Evolutionary conservation across 2,329 filamentous ascomycete genomes (phyloP).

Genomic region (Colletotrichum sp.): DNA sequence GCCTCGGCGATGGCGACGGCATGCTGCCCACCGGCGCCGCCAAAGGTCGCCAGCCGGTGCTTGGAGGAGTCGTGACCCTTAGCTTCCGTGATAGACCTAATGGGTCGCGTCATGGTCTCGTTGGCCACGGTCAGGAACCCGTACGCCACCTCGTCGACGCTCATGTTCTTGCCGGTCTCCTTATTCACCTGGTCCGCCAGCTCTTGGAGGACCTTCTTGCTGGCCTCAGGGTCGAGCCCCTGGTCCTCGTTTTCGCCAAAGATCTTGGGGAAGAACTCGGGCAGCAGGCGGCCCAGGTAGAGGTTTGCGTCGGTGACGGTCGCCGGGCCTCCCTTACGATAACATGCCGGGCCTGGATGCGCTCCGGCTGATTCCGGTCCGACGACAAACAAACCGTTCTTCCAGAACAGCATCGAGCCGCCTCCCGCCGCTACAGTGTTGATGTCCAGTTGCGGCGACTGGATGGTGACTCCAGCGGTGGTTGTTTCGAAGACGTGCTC

Average conservation of each 20-base stretch:
- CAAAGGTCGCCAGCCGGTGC: conserved; percentile 90
- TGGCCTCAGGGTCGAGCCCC: conserved; percentile 77
- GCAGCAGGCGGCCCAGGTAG: conserved; percentile 81
- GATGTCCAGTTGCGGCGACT: conserved; percentile 91
- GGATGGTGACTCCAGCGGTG: conserved; percentile 91
- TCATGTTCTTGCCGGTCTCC: conserved; percentile 75
- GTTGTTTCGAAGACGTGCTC: conserved; percentile 96
- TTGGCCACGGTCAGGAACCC: conserved; percentile 91
- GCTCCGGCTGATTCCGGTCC: conserved; percentile 89
- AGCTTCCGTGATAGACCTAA: conserved; percentile 88
- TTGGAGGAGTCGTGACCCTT: conserved; percentile 91
- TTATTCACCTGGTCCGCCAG: conserved; percentile 79
- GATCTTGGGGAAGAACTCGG: conserved; percentile 94
- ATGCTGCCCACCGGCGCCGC: conserved; percentile 89
- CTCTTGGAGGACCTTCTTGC: conserved; percentile 75
- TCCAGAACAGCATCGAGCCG: conserved; percentile 84
- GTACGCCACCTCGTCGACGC: conserved; percentile 82
- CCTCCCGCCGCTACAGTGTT: conserved; percentile 94
- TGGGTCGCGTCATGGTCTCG: conserved; percentile 89
- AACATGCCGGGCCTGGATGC: conserved; percentile 89
- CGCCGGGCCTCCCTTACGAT: conserved; percentile 85
- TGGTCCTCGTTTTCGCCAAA: conserved; percentile 90
- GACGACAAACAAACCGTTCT: conserved; percentile 88
- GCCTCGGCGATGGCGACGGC: conserved; percentile 89
- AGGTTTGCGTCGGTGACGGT: conserved; percentile 95